phyloP scores from a whole-genome alignment of 306 rosid species.

The Vachellia pachyceras region DNA sequence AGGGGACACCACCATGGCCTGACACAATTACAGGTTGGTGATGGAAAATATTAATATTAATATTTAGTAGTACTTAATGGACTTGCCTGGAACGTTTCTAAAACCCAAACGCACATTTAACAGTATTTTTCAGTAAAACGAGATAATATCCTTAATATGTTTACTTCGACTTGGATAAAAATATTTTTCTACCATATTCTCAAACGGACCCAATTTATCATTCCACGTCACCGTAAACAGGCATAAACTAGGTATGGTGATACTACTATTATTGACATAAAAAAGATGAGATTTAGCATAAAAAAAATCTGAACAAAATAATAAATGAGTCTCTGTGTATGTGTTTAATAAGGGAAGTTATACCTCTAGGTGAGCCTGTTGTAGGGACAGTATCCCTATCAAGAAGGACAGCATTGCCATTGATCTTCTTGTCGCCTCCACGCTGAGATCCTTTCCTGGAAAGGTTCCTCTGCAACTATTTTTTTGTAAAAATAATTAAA shows the following conservation, averaged over 20 bases:
- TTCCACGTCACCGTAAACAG: constrained; percentile 19
- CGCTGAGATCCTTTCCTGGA: constrained; percentile 84
- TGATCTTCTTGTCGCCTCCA: constrained; percentile 67
- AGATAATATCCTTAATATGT: too few relatives aligned
- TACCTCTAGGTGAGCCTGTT: constrained; percentile 73
- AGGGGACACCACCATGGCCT: constrained; percentile 46
- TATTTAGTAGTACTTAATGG: not conserved
- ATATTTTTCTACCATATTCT: too few relatives aligned
- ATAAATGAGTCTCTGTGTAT: not conserved
- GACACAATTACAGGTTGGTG: constrained; percentile 57
- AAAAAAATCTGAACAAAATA: constrained; percentile 5
- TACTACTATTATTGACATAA: constrained; percentile 34
- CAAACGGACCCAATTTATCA: too few relatives aligned
- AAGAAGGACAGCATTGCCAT: constrained; percentile 40
- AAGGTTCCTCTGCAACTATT: constrained; percentile 73
- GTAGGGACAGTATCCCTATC: constrained; percentile 56
- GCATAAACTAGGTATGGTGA: constrained; percentile 42
- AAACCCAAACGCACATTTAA: too few relatives aligned
- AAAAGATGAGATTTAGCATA: not conserved
- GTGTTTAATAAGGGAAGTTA: not conserved
- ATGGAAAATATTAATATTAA: constrained; percentile 15
- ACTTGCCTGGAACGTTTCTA: too few relatives aligned
- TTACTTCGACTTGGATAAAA: too few relatives aligned
- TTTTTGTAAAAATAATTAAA: not conserved
- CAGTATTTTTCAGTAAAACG: too few relatives aligned